Percentiles rank a stretch among this genome's conserved stretches.
Evolutionary conservation across 768 basidiomycete species (phyloP).

Genomic region (Boletales sp.): DNA sequence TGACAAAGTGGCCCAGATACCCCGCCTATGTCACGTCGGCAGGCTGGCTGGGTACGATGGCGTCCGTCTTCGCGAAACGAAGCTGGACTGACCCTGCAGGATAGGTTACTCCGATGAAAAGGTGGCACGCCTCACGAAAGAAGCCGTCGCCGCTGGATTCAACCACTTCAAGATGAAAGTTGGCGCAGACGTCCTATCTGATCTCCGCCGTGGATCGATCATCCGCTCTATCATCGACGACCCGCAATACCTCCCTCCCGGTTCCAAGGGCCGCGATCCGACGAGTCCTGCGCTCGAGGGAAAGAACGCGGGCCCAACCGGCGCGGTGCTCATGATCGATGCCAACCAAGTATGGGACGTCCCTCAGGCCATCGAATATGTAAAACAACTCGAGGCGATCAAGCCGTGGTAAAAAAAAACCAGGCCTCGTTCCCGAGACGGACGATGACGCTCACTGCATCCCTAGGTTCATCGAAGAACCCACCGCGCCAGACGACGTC

Average conservation of each 20-base stretch:
- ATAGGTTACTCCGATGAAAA: conserved; percentile 90
- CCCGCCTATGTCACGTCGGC: conserved; percentile 93
- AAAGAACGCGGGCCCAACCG: conserved; percentile 94
- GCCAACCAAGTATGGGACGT: conserved; percentile 98
- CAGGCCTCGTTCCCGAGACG: neutral
- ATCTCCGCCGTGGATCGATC: conserved; percentile 81
- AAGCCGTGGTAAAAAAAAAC: conserved; percentile 70
- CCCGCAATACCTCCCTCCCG: conserved; percentile 72
- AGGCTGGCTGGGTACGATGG: conserved; percentile 73
- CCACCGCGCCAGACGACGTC: conserved; percentile 92
- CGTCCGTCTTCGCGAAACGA: neutral
- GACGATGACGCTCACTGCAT: neutral
- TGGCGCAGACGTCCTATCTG: conserved; percentile 76
- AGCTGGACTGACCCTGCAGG: conserved; percentile 4
- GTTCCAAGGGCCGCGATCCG: conserved; percentile 54
- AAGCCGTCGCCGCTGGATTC: conserved; percentile 84
- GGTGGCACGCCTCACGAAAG: conserved; percentile 78
- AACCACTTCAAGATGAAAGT: conserved; percentile 99
- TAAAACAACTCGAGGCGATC: conserved; percentile 69
- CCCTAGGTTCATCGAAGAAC: conserved; percentile 92
- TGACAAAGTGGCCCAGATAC: conserved; percentile 46
- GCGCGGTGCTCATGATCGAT: conserved; percentile 94
- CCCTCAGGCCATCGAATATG: conserved; percentile 87
- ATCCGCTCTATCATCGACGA: conserved; percentile 96
- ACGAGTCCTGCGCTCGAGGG: conserved; percentile 60